phyloP scores from a whole-genome alignment of 31 red algal genomes.

The Endocladia muricata region DNA sequence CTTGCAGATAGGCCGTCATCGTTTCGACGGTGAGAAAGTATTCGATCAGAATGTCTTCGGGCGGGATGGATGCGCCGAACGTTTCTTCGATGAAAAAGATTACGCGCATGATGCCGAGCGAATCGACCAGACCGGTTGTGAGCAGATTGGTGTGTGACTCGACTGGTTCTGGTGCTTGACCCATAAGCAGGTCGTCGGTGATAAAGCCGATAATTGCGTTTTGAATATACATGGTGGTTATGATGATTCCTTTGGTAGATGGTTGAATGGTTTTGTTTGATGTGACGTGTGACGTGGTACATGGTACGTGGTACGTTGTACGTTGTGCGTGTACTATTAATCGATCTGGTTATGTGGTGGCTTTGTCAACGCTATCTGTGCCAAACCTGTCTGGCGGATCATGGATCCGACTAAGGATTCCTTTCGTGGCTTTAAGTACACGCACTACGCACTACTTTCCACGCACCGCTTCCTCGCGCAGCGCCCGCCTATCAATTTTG shows the following conservation, averaged over 20 bases:
- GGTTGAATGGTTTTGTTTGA: too few relatives aligned
- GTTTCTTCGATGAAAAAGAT: constrained; percentile 1
- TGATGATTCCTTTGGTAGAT: too few relatives aligned
- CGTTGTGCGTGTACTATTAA: too few relatives aligned
- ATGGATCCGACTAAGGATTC: too few relatives aligned
- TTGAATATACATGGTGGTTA: neutral
- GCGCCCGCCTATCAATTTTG: neutral
- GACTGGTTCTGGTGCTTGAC: neutral
- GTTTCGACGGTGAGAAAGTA: neutral
- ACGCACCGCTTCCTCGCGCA: too few relatives aligned
- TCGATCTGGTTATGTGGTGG: too few relatives aligned
- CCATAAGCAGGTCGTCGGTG: neutral
- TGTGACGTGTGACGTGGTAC: too few relatives aligned
- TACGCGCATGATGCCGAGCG: neutral
- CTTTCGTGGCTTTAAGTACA: too few relatives aligned
- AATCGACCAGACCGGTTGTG: neutral
- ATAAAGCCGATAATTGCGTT: neutral
- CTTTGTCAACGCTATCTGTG: too few relatives aligned
- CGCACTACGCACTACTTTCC: too few relatives aligned
- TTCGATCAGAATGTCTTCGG: neutral
- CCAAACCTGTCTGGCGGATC: too few relatives aligned
- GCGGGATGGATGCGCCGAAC: neutral
- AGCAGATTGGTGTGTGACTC: neutral
- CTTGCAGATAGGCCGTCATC: neutral
- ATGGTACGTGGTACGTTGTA: too few relatives aligned